Conservation (phyloP, 257 asterid species). For the Solanum chilense region DNA sequence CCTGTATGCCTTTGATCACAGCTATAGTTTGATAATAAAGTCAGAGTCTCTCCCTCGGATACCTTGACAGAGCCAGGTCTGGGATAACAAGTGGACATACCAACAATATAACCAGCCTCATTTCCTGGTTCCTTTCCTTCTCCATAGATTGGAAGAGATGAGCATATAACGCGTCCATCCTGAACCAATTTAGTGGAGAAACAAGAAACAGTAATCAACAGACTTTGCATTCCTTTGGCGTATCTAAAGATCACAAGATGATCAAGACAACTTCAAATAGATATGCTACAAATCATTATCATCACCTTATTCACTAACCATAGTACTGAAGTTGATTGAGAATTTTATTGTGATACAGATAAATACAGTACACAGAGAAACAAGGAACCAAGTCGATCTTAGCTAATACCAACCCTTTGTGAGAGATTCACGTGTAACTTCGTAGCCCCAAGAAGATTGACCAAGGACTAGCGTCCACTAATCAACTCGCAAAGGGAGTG, state of each 20-base stretch:
- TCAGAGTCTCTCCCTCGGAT: constrained; percentile 52
- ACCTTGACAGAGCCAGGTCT: constrained; percentile 68
- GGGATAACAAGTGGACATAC: constrained; percentile 88
- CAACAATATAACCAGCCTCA: constrained; percentile 79
- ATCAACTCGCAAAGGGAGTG: neutral
- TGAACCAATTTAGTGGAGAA: constrained; percentile 6
- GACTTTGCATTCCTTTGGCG: neutral
- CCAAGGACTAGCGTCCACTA: neutral
- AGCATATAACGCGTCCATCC: constrained; percentile 72
- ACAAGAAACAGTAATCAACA: neutral
- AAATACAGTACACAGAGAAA: neutral
- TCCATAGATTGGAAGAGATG: constrained; percentile 64
- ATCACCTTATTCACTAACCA: neutral
- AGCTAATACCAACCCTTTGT: neutral
- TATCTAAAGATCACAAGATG: neutral
- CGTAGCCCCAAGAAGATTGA: neutral
- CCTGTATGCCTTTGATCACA: constrained; percentile 48
- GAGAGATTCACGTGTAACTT: neutral
- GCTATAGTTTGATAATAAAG: constrained; percentile 61
- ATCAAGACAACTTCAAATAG: neutral
- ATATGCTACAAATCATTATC: neutral
- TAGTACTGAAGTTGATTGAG: neutral
- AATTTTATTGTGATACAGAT: neutral
- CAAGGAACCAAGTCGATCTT: neutral
- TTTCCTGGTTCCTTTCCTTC: constrained; percentile 63